These are phyloP conservation scores for Gamarada debralockiae DNA, from an alignment of 495 filamentous ascomycete genomes.

Conservation along the genomic window DNA sequence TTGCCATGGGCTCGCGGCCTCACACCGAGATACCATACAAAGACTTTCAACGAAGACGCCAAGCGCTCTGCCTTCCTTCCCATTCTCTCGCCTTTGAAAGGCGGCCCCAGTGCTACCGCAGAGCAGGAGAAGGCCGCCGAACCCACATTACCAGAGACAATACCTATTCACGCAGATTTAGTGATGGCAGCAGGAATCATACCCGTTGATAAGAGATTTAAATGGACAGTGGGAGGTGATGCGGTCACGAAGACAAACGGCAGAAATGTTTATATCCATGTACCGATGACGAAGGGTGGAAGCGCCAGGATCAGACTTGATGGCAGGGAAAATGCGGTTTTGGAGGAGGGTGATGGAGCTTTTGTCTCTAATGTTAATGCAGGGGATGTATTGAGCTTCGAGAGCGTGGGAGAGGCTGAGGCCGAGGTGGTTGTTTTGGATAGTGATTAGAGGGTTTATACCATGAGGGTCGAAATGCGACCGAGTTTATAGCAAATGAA, in stretches of 20 bases:
- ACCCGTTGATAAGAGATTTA: slow-evolving; percentile 46
- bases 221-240: slow-evolving; percentile 55
- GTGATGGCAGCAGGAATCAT: slow-evolving; percentile 72
- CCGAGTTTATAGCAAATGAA: not conserved
- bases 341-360: slow-evolving; percentile 72
- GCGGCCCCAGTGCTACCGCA: slow-evolving; percentile 50
- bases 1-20: slow-evolving; percentile 66
- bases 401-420: slow-evolving; percentile 62
- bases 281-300: slow-evolving; percentile 72
- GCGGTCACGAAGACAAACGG: slow-evolving; percentile 40
- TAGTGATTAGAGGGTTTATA: slow-evolving; percentile 19
- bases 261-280: slow-evolving; percentile 71
- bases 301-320: slow-evolving; percentile 55
- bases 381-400: slow-evolving; percentile 55
- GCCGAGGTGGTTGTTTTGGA: slow-evolving; percentile 67
- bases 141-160: slow-evolving; percentile 54
- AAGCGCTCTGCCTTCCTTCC: slow-evolving; percentile 65
- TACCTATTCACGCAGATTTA: slow-evolving; percentile 77
- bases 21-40: slow-evolving; percentile 66
- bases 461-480: too few relatives aligned
- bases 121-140: slow-evolving; percentile 56
- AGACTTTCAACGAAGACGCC: slow-evolving; percentile 59
- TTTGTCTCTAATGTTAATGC: slow-evolving; percentile 54
- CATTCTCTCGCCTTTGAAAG: slow-evolving; percentile 69
- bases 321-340: slow-evolving; percentile 53